A percentile compares a stretch with the other conserved stretches of the same genome.
phyloP scores from a whole-genome alignment of 441 rosid genomes.

The Flueggea neowawraea region DNA sequence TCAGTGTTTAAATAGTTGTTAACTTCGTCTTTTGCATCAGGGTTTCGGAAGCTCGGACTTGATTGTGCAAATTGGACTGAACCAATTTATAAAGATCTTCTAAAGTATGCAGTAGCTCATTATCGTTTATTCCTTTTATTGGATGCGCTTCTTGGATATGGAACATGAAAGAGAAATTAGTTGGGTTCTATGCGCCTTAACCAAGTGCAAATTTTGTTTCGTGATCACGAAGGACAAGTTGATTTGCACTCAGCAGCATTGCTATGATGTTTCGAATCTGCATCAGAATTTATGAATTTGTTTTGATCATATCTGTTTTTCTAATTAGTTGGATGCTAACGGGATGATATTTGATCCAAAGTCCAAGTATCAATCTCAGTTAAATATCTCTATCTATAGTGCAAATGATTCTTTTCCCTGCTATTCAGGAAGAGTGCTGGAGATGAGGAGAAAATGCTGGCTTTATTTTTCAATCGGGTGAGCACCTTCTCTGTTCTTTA shows the following conservation, averaged over 20 bases:
- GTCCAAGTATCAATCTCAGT: too few species aligned
- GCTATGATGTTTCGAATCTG: too few species aligned
- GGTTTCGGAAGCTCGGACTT: slow-evolving; percentile 89
- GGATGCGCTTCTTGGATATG: too few species aligned
- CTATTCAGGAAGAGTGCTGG: slow-evolving; percentile 68
- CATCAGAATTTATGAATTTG: too few species aligned
- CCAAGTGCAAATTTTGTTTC: background rate
- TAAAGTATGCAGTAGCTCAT: slow-evolving; percentile 38
- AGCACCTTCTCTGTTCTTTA: slow-evolving; percentile 15
- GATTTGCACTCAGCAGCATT: too few species aligned
- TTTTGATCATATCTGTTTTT: too few species aligned
- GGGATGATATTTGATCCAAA: too few species aligned
- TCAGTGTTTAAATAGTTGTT: slow-evolving; percentile 8
- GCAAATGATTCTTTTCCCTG: background rate
- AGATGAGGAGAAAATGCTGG: slow-evolving; percentile 89
- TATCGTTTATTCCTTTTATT: background rate
- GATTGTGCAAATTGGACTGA: slow-evolving; percentile 96
- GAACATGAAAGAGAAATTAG: too few species aligned
- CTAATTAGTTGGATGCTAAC: too few species aligned
- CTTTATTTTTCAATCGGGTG: slow-evolving; percentile 75
- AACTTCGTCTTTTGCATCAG: slow-evolving; percentile 28
- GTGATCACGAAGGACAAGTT: too few species aligned
- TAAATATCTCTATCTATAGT: background rate
- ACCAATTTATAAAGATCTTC: slow-evolving; percentile 75
- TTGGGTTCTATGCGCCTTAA: background rate